Evolutionary conservation across 164 flowering plant genomes (phyloP), one percentile per base, ranked within the genome.

Genomic region (Taxillus chinensis): DNA sequence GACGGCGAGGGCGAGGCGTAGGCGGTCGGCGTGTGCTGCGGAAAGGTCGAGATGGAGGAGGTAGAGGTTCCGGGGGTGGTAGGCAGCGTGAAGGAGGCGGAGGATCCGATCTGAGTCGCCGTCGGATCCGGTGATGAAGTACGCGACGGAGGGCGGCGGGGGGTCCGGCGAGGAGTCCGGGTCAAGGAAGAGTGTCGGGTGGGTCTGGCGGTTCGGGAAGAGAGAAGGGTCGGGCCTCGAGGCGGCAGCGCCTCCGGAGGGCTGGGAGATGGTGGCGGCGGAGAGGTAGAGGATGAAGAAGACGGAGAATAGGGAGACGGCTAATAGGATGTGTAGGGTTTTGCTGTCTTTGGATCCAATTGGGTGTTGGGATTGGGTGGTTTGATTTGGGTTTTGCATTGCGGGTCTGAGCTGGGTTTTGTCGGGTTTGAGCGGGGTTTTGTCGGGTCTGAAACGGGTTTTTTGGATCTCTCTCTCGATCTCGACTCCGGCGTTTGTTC

Each of bases 1-100:
- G 42, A 93, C 82, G 0, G 72, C 13, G 61, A 77, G 37, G 5
- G 90, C 92, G 14, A 93, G 78, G 1, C 41, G 14, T 38, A 73
- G 80, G 3, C 92, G 80, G 10, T 86, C 86, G 0, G 67, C 1
- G 9, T 82, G 82, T 1, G 81, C 54, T 39, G 88, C 91, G 41
- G 78, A 64, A 50, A 52, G 73, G 70, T 93, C 97, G 37, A 93
- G 84, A 70, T 90, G 96, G 62, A 93, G 89, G 7, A 93, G 82
- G 73, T 90, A 93, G 38, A 66, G 79, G 73, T 90, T 54, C 57
- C 12, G 39, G 5, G 39, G 57, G 57, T 90, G 97, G 76, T 90
- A 17, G 39, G 57, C 12, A 39, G 97, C 72, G 68, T n/a, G 67
- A 54, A 93, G 83, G 3, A 93, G 84, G 5, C 96, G 83, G 50